Base-by-base conservation (phyloP, 2,329 filamentous ascomycete genomes). In the Lithohypha guttulata region DNA sequence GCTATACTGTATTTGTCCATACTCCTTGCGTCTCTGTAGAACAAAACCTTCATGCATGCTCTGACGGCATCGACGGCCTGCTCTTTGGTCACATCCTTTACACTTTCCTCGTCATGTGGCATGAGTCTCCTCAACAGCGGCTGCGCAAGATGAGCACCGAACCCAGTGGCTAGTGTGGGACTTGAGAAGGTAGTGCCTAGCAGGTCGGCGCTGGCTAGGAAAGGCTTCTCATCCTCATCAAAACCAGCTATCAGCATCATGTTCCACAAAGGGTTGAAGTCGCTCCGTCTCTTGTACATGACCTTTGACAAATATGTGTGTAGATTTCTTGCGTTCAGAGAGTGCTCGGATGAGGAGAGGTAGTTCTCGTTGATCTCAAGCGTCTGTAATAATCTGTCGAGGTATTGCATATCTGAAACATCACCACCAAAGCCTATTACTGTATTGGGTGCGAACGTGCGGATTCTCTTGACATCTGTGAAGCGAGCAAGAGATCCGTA, bases 201-300 rank as follows among this genome's bases (percentile, higher is more conserved):
- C 44, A 98, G 71, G 66, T 98, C 91, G 39, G 85, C 85, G 49
- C 78, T 83, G 49, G 86, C 89, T 40, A 98, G 75, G 75, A 95
- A 98, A 17, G 91, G 89, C 62, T 79, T 75, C 52, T 71, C 72
- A 39, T 79, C 70, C 51, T 79, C 79, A 62, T 93, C 84, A 52
- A 96, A 71, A 18, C 91, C 91, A 36, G 82, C 89, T 37, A 98
- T 84, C 30, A 98, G 75, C 45, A 98, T 68, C 59, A 87, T 81
- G 68, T 96, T 98, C 91, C 91, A 98, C 46, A 98, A 75, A 8
- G 91, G 91, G 68, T 98, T 84, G 72, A 98, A 93, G 59, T 94
- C 84, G 57, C 81, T 85, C 55, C 91, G 85, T 51, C 91, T 84
- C 65, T 81, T 80, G 75, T 98, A 98, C 63, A 98, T 78, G 51